Evolutionary conservation across 441 rosid genomes (phyloP).

Genomic region (Macaranga tanarius): DNA sequence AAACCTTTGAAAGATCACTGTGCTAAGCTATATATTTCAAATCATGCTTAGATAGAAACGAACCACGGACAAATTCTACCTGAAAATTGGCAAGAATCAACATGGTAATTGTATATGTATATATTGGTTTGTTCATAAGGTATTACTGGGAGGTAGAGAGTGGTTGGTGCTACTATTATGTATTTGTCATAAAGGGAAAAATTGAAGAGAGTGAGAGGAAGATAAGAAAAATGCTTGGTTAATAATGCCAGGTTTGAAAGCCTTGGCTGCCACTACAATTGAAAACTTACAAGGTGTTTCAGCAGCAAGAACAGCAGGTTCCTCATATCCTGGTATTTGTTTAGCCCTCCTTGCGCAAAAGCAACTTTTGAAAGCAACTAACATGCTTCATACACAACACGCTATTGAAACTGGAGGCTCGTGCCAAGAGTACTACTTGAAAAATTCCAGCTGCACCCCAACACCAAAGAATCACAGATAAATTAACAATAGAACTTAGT

Average conservation of each 20-base stretch:
- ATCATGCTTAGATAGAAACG: background rate
- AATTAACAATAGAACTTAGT: background rate
- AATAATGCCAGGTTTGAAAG: too few species aligned
- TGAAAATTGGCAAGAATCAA: slow-evolving; percentile 4
- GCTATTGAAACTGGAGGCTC: background rate
- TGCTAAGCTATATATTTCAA: too few species aligned
- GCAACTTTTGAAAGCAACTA: slow-evolving; percentile 47
- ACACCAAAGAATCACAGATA: background rate
- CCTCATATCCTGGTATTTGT: slow-evolving; percentile 51
- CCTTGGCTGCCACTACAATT: background rate
- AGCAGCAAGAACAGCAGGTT: slow-evolving; percentile 65
- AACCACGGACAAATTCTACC: background rate
- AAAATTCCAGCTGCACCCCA: slow-evolving; percentile 19
- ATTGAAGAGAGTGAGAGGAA: too few species aligned
- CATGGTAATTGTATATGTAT: background rate
- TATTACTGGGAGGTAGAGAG: too few species aligned
- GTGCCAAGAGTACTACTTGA: background rate
- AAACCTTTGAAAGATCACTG: background rate
- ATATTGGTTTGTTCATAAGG: too few species aligned
- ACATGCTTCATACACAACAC: background rate
- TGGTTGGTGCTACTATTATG: too few species aligned
- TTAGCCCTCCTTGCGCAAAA: slow-evolving; percentile 35
- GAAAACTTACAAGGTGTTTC: slow-evolving; percentile 68
- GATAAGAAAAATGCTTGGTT: too few species aligned
- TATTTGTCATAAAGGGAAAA: too few species aligned